phyloP scores from a whole-genome alignment of 148 eudicot species.

The Diospyros lotus region DNA sequence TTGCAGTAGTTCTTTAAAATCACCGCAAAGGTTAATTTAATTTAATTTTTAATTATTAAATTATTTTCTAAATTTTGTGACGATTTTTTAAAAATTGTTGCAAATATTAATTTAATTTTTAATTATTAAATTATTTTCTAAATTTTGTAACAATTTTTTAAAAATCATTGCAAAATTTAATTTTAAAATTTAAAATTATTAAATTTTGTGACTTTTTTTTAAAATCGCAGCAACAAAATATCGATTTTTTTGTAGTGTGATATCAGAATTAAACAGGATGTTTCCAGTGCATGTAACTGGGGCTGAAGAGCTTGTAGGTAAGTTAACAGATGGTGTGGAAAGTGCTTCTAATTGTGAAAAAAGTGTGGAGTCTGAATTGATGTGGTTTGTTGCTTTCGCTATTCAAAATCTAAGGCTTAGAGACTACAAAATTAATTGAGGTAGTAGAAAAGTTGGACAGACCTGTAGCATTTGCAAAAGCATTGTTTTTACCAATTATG shows the following conservation, averaged over 20 bases:
- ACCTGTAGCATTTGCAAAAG: slow-evolving; percentile 9
- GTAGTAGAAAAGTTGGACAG: neutral
- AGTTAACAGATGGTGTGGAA: neutral
- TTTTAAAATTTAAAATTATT: no score
- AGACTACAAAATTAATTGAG: slow-evolving; percentile 8
- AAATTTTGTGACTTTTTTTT: no score
- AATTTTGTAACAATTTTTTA: no score
- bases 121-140: no score
- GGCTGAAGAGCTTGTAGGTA: neutral
- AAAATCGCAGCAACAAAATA: no score
- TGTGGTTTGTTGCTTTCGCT: slow-evolving; percentile 17
- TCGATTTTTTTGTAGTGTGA: neutral
- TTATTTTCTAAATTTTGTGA: no score
- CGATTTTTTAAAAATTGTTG: no score
- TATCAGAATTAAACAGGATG: neutral
- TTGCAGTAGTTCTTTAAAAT: no score
- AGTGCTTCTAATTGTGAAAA: neutral
- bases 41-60: no score
- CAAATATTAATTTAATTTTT: no score
- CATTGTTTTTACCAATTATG: slow-evolving; percentile 1
- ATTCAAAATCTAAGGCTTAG: slow-evolving; percentile 15
- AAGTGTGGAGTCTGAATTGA: slow-evolving; percentile 12
- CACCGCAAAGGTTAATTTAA: no score
- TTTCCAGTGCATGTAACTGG: neutral
- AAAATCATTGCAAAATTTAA: no score